Base-by-base conservation (phyloP, 345 rosid species). In the Eutrema japonicum region DNA sequence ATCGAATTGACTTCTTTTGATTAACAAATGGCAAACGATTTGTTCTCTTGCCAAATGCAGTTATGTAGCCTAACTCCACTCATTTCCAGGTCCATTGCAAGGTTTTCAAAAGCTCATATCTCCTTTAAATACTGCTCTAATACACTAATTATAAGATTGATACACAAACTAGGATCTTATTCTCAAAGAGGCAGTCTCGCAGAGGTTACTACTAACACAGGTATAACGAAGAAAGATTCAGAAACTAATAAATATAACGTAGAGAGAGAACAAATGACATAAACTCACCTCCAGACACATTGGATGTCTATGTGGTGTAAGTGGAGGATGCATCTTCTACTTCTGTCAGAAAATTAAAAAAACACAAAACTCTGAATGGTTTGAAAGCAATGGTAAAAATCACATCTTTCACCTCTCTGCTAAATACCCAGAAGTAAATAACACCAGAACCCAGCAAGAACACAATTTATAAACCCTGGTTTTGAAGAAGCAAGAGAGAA, bases 281-380 rank as follows among this genome's bases (percentile, higher is more conserved):
- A 55, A 72, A 82, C 93, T 87, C 56, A 95, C 99, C 42, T 95
- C 88, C 33, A 81, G 85, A 77, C 99, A 92, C 96, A 92, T 88
- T 0, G 96, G 99, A 65, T 95, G 99, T 68, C 88, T 81, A 55
- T 95, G 97, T 51, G 93, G 78, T 10, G 97, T 87, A 78, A 95
- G 78, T 22, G 96, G 99, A 80, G 97, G 99, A 85, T 92, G 99
- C 99, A 95, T 79, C 74, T 76, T 32, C 29, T 47, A 52, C 40
- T 77, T 50, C 80, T 48, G 72, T 3, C 48, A 70, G 4, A 46
- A 38, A 1, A 27, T 14, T 38, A 16, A 63, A 32, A 1, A 8
- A n/a, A n/a, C 16, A 49, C 1, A 42, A 46, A 61, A 8, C 42
- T 13, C 41, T 12, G 13, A 66, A 22, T 58, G 29, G 11, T 8